A percentile compares a stretch with the other conserved stretches of the same genome.
phyloP scores from a whole-genome alignment of 2,329 filamentous ascomycete species.

The Penicillium sp. region DNA sequence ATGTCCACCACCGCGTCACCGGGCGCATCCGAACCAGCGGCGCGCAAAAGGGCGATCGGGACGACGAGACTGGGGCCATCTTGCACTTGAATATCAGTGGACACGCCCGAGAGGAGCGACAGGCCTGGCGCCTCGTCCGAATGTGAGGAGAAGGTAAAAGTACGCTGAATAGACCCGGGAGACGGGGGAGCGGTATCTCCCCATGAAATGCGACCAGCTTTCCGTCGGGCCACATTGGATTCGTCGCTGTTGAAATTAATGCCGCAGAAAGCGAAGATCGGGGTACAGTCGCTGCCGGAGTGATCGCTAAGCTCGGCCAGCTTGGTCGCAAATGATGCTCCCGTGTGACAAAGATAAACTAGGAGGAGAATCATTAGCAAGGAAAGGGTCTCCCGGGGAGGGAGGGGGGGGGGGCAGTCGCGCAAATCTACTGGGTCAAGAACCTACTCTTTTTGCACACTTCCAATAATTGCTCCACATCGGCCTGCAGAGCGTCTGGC shows the following conservation, averaged over 20 bases:
- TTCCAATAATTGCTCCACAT: conserved; percentile 54
- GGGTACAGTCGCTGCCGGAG: conserved; percentile 51
- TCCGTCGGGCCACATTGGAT: conserved; percentile 38
- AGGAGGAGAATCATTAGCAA: conserved; percentile 18
- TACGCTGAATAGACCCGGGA: conserved; percentile 39
- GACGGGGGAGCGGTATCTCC: conserved; percentile 38
- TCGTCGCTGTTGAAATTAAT: conserved; percentile 49
- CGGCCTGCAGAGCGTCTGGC: conserved; percentile 50
- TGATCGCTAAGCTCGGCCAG: conserved; percentile 56
- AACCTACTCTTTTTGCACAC: conserved; percentile 58
- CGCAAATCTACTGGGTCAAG: neutral
- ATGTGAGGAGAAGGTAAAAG: conserved; percentile 49
- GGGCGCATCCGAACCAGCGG: conserved; percentile 27
- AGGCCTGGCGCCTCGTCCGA: conserved; percentile 54
- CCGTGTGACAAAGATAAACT: conserved; percentile 60
- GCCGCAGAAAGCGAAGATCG: conserved; percentile 61
- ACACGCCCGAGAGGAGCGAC: conserved; percentile 52
- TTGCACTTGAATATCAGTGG: conserved; percentile 55
- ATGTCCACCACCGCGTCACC: conserved; percentile 12
- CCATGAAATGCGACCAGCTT: conserved; percentile 37
- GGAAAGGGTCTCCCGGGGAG: neutral
- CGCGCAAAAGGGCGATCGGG: conserved; percentile 53
- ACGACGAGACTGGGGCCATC: conserved; percentile 54
- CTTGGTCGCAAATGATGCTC: conserved; percentile 56
- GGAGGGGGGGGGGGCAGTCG: neutral